Conservation (phyloP, 768 basidiomycete species). For the Auricularia sp. region DNA sequence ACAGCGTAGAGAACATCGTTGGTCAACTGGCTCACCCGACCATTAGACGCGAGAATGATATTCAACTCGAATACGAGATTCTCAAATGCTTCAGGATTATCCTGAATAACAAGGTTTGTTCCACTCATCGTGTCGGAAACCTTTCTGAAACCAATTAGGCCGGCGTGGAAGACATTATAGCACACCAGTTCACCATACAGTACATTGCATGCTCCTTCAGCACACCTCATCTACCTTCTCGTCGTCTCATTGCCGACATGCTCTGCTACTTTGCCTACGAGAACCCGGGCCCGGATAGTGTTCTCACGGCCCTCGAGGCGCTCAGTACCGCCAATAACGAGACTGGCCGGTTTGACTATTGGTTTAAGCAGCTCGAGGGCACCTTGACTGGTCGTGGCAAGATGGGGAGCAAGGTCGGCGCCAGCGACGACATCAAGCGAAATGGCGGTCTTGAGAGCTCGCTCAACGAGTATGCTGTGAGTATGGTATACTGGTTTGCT, state of each 20-base stretch:
- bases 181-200: constrained; percentile 60
- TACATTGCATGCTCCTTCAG: constrained; percentile 77
- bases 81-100: constrained; percentile 80
- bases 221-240: constrained; percentile 66
- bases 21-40: not conserved
- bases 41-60: constrained; percentile 51
- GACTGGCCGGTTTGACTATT: constrained; percentile 66
- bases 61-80: constrained; percentile 73
- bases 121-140: constrained; percentile 8
- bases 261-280: constrained; percentile 63
- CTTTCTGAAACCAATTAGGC: constrained; percentile 29
- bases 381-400: constrained; percentile 76
- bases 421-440: constrained; percentile 79
- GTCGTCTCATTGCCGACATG: constrained; percentile 71
- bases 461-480: constrained; percentile 78
- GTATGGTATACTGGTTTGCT: constrained; percentile 19
- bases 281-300: constrained; percentile 53
- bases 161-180: constrained; percentile 63
- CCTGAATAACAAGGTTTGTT: constrained; percentile 49
- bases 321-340: constrained; percentile 56
- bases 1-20: not conserved
- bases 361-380: constrained; percentile 76
- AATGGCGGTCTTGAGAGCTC: constrained; percentile 53
- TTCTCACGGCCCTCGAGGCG: constrained; percentile 64
- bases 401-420: constrained; percentile 93